These are phyloP conservation scores for Carex pumila DNA, from an alignment of 176 grass and related monocot genomes.

Conservation along the genomic window DNA sequence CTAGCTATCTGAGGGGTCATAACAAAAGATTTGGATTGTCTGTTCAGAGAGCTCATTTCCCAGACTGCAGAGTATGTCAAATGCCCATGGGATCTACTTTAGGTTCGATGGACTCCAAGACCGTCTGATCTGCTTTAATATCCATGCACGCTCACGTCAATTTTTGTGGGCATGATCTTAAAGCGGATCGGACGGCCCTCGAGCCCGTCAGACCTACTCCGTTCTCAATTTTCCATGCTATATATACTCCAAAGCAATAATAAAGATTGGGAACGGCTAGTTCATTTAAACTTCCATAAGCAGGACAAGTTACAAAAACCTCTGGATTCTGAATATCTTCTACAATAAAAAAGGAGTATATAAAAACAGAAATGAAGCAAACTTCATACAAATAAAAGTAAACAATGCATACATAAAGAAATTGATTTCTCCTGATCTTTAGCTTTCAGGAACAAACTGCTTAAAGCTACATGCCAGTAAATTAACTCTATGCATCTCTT, in stretches of 20 bases:
- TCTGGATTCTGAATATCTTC: not conserved
- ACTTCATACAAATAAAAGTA: not conserved
- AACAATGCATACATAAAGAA: not conserved
- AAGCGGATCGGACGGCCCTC: no score
- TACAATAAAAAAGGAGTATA: not conserved
- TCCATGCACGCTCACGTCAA: no score
- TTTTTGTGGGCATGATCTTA: no score
- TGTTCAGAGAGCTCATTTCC: no score
- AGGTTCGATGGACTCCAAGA: no score
- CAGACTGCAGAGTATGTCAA: no score
- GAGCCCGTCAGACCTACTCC: no score
- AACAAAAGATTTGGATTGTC: no score
- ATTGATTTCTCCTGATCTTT: not conserved
- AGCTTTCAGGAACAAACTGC: not conserved
- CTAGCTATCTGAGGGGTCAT: no score
- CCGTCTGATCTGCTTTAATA: no score
- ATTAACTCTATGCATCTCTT: not conserved
- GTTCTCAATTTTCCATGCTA: not conserved
- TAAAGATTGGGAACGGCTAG: not conserved
- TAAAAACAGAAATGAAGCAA: not conserved
- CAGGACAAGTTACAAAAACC: not conserved
- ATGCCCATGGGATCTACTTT: no score
- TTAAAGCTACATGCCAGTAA: conserved; percentile 8
- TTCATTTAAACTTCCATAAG: not conserved
- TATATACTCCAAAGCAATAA: not conserved